These are phyloP conservation scores for Nannochloris sp. DNA, from an alignment of 139 green algal species.

Conservation along the genomic window DNA sequence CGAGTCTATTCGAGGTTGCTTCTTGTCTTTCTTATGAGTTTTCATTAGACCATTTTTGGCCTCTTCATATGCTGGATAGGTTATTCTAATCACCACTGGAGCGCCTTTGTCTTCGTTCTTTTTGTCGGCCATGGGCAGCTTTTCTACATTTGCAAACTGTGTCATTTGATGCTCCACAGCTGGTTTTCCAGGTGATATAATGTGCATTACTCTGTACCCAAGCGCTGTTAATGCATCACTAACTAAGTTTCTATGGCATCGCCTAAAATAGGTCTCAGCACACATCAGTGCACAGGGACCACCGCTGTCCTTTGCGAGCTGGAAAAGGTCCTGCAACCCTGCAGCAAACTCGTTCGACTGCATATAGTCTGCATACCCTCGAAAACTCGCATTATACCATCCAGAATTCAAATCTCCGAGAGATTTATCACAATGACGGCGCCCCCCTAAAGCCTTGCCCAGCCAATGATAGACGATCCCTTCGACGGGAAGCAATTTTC, in stretches of 20 bases:
- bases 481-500: background rate
- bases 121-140: too few species aligned
- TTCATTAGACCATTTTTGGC: too few species aligned
- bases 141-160: slow-evolving; percentile 10
- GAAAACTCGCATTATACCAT: slow-evolving; percentile 25
- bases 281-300: slow-evolving; percentile 5
- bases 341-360: background rate
- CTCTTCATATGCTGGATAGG: background rate
- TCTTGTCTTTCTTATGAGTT: too few species aligned
- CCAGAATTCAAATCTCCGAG: slow-evolving; percentile 7
- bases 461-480: slow-evolving; percentile 22
- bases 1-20: too few species aligned
- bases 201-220: slow-evolving; percentile 6
- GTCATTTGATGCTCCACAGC: slow-evolving; percentile 7
- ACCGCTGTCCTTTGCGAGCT: too few species aligned
- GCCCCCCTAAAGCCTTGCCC: slow-evolving; percentile 24
- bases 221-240: slow-evolving; percentile 5
- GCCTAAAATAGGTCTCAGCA: background rate
- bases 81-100: background rate
- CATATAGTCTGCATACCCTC: slow-evolving; percentile 24
- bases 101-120: too few species aligned
- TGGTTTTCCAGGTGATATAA: slow-evolving; percentile 3
- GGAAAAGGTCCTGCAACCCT: background rate
- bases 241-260: slow-evolving; percentile 15
- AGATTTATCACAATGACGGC: slow-evolving; percentile 9